phyloP scores from a whole-genome alignment of 202 grass and related monocot species.

The Panicum hallii region DNA sequence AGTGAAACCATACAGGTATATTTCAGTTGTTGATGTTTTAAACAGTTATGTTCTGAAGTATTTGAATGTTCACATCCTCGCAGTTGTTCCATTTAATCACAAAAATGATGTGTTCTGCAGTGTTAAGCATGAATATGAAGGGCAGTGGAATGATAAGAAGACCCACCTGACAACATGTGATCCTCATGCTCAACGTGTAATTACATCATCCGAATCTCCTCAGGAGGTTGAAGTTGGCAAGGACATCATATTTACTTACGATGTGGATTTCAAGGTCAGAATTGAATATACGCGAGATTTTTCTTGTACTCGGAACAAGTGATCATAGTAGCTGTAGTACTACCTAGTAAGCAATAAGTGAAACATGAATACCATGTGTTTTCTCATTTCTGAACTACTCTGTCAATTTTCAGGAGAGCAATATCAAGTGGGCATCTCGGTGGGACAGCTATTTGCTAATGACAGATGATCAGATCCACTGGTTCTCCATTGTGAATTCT shows the following conservation, averaged over 20 bases:
- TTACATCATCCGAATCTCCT: constrained; percentile 77
- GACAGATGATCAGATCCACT: constrained; percentile 95
- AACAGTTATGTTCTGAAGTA: constrained; percentile 19
- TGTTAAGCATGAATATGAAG: constrained; percentile 88
- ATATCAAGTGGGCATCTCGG: constrained; percentile 95
- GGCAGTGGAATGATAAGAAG: constrained; percentile 80
- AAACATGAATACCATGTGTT: background rate
- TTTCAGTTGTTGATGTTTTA: constrained; percentile 16
- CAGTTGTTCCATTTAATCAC: constrained; percentile 41
- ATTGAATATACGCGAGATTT: constrained; percentile 35
- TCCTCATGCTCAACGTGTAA: constrained; percentile 82
- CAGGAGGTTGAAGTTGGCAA: constrained; percentile 88
- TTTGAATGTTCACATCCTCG: background rate
- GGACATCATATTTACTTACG: constrained; percentile 93
- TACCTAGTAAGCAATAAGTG: background rate
- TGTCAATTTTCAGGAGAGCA: constrained; percentile 74
- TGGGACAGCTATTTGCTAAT: constrained; percentile 95
- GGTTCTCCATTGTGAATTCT: constrained; percentile 98
- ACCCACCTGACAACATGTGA: constrained; percentile 83
- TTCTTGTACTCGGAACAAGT: background rate
- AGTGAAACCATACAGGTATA: constrained; percentile 88
- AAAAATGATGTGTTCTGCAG: constrained; percentile 57
- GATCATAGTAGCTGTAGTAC: constrained; percentile 16
- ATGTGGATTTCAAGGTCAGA: constrained; percentile 85
- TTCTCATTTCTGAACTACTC: constrained; percentile 38